Evolutionary conservation across 192 early-diverging fungal species (phyloP).

Genomic region (Coemansia sp.): DNA sequence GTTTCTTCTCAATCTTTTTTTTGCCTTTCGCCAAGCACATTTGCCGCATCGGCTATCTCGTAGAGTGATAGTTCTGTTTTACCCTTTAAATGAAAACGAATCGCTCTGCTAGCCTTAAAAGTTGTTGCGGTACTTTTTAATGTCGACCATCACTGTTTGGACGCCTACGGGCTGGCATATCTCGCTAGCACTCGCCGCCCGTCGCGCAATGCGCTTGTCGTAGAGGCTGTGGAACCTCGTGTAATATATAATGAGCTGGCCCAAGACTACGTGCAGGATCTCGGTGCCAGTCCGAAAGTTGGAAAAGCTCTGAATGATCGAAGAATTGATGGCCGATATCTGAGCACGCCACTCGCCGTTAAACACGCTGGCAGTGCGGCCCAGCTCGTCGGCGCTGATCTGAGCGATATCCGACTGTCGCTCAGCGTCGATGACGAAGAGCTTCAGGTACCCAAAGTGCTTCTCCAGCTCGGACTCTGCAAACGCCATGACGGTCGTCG

Average conservation of each 20-base stretch:
- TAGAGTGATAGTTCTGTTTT: slow-evolving; percentile 1
- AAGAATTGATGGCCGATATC: slow-evolving; percentile 74
- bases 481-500: slow-evolving; percentile 64
- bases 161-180: slow-evolving; percentile 71
- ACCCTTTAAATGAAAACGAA: neutral
- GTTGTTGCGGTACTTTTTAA: slow-evolving; percentile 80
- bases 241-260: slow-evolving; percentile 90
- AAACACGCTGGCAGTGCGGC: slow-evolving; percentile 68
- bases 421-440: slow-evolving; percentile 74
- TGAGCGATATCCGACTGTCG: slow-evolving; percentile 58
- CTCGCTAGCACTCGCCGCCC: slow-evolving; percentile 33
- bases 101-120: slow-evolving; percentile 21
- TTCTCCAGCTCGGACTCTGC: slow-evolving; percentile 86
- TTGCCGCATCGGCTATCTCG: slow-evolving; percentile 3
- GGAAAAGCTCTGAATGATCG: slow-evolving; percentile 88
- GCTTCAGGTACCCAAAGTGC: slow-evolving; percentile 76
- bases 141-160: slow-evolving; percentile 93
- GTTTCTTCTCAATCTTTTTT: slow-evolving; percentile 12
- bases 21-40: slow-evolving; percentile 5
- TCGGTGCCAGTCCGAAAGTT: slow-evolving; percentile 94
- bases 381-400: slow-evolving; percentile 48
- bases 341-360: slow-evolving; percentile 75
- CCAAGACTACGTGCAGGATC: slow-evolving; percentile 86
- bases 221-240: slow-evolving; percentile 79
- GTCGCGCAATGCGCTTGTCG: slow-evolving; percentile 68